Conservation (phyloP, 2,329 filamentous ascomycete species). For the Ophiostoma sp. region DNA sequence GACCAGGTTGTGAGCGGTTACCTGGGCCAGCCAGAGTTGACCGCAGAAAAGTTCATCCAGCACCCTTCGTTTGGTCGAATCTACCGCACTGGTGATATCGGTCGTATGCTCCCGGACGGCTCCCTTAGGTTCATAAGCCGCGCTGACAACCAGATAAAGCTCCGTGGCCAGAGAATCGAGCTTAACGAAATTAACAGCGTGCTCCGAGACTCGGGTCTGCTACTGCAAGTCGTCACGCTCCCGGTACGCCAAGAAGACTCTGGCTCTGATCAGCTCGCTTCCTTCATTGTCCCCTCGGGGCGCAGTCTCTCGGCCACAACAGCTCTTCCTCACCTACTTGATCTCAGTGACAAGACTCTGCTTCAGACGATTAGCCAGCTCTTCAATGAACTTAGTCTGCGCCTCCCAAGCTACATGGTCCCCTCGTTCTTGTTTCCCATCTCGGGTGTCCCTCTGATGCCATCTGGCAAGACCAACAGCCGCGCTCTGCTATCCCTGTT, state of each 20-base stretch:
- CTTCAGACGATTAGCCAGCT: constrained; percentile 39
- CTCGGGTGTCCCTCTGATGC: constrained; percentile 61
- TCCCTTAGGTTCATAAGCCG: constrained; percentile 68
- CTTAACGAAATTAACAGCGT: constrained; percentile 66
- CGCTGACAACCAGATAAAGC: constrained; percentile 73
- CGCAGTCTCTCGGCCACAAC: constrained; percentile 16
- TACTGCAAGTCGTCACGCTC: constrained; percentile 60
- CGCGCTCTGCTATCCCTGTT: constrained; percentile 47
- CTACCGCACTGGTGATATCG: constrained; percentile 78
- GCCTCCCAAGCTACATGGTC: constrained; percentile 71
- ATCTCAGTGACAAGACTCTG: constrained; percentile 30
- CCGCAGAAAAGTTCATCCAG: constrained; percentile 59
- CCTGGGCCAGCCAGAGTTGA: constrained; percentile 58
- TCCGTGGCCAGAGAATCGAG: constrained; percentile 75
- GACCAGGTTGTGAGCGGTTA: constrained; percentile 75
- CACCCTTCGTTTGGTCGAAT: constrained; percentile 65
- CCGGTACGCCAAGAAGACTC: constrained; percentile 43
- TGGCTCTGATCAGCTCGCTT: constrained; percentile 51
- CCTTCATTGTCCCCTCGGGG: constrained; percentile 58
- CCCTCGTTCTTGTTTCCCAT: constrained; percentile 69
- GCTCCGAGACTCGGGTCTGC: constrained; percentile 47
- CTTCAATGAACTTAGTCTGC: constrained; percentile 48
- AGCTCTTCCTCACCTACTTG: constrained; percentile 35
- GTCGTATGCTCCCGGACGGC: constrained; percentile 70
- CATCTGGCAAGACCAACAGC: constrained; percentile 70